Conservation (phyloP, 2,329 filamentous ascomycete genomes). For the Aureobasidium sp. region DNA sequence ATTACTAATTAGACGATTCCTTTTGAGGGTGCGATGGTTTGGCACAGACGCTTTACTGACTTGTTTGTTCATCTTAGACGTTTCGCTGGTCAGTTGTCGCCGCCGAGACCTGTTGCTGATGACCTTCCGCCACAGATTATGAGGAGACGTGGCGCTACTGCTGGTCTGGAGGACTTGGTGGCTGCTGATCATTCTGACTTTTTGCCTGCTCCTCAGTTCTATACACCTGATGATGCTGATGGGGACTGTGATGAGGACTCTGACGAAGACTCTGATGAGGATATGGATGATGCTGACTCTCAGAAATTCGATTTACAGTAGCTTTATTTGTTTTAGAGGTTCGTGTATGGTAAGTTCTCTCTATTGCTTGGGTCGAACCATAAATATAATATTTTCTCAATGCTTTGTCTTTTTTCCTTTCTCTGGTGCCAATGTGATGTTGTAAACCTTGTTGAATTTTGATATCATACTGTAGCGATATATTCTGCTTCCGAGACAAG, state of each 20-base stretch:
- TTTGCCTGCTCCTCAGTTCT: neutral
- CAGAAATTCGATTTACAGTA: too few species aligned
- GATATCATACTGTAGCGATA: neutral
- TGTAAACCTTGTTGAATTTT: neutral
- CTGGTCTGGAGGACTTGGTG: neutral
- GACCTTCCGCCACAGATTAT: neutral
- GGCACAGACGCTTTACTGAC: neutral
- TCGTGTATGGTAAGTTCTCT: neutral
- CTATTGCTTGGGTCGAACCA: neutral
- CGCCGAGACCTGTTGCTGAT: neutral
- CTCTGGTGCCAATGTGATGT: neutral
- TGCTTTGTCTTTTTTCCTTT: neutral
- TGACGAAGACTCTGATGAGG: neutral
- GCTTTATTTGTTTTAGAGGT: too few species aligned
- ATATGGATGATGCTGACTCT: too few species aligned
- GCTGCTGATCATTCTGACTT: neutral
- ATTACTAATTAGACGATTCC: neutral
- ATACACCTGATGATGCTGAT: neutral
- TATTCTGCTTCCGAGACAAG: neutral
- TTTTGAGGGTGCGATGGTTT: neutral
- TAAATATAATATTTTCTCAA: neutral
- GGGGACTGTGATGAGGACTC: too few species aligned
- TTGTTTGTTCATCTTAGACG: neutral
- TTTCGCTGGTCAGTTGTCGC: neutral
- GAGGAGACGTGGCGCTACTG: neutral